These are phyloP conservation scores for Trichoderma koningiopsis DNA, from an alignment of 2,329 filamentous ascomycete species.

Conservation along the genomic window DNA sequence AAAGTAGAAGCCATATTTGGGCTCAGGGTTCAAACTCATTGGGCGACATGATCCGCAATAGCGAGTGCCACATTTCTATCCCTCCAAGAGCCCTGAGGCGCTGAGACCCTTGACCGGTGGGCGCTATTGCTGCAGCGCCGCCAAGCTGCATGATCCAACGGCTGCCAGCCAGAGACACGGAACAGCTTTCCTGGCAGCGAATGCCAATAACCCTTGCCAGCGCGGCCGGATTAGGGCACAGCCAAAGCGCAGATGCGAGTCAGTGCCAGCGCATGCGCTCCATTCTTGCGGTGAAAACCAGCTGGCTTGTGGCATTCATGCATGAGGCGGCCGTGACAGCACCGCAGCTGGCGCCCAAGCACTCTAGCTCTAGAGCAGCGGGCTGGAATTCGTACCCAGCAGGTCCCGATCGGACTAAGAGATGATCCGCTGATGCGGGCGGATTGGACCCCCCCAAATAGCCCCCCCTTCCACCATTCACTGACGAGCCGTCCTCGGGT, in stretches of 20 bases:
- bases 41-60: not conserved
- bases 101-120: not conserved
- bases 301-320: slow-evolving; percentile 23
- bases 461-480: slow-evolving; percentile 17
- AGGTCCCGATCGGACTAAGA: slow-evolving; percentile 20
- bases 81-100: not conserved
- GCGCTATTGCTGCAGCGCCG: not conserved
- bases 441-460: slow-evolving; percentile 19
- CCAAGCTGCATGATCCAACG: slow-evolving; percentile 13
- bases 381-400: not conserved
- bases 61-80: not conserved
- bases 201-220: not conserved
- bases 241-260: slow-evolving; percentile 5
- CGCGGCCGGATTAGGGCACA: slow-evolving; percentile 5
- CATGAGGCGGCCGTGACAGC: slow-evolving; percentile 20
- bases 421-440: slow-evolving; percentile 28
- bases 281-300: slow-evolving; percentile 16
- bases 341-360: slow-evolving; percentile 18
- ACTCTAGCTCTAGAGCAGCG: not conserved
- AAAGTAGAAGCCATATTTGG: not conserved
- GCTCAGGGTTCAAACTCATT: not conserved
- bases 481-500: slow-evolving; percentile 21
- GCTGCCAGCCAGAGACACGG: slow-evolving; percentile 16
- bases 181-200: not conserved
- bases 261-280: slow-evolving; percentile 21